phyloP scores from a whole-genome alignment of 1,139 yeast species.

The Scheffersomyces titani region DNA sequence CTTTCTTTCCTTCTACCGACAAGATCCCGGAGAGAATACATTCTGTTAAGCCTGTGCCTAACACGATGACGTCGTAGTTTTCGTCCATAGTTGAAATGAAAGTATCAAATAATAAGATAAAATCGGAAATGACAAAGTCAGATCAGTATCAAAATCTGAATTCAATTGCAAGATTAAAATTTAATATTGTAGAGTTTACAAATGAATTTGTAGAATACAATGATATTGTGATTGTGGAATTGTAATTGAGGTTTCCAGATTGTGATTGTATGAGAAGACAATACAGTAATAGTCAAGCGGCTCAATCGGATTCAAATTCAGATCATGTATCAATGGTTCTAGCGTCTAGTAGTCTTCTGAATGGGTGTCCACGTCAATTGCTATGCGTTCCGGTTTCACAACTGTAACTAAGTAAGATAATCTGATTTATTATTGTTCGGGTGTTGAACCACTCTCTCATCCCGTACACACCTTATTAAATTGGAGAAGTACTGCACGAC shows the following conservation, averaged over 20 bases:
- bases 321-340: neutral
- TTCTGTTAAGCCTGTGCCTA: slow-evolving; percentile 86
- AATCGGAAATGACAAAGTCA: neutral
- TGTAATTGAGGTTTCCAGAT: neutral
- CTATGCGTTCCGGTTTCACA: neutral
- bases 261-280: neutral
- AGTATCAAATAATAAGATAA: neutral
- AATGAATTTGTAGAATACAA: no score
- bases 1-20: slow-evolving; percentile 96
- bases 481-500: neutral
- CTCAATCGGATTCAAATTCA: neutral
- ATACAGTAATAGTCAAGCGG: neutral
- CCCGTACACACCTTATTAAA: neutral
- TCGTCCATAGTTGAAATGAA: slow-evolving; percentile 70
- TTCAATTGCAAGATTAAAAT: neutral
- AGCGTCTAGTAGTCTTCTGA: neutral
- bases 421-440: neutral
- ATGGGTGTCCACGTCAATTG: neutral
- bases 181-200: neutral
- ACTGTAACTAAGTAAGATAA: neutral
- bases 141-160: neutral
- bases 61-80: slow-evolving; percentile 87
- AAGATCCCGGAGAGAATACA: slow-evolving; percentile 92
- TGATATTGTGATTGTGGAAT: neutral
- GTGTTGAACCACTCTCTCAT: neutral